phyloP scores from a whole-genome alignment of 2,329 filamentous ascomycete species.

The Tothia fuscella region DNA sequence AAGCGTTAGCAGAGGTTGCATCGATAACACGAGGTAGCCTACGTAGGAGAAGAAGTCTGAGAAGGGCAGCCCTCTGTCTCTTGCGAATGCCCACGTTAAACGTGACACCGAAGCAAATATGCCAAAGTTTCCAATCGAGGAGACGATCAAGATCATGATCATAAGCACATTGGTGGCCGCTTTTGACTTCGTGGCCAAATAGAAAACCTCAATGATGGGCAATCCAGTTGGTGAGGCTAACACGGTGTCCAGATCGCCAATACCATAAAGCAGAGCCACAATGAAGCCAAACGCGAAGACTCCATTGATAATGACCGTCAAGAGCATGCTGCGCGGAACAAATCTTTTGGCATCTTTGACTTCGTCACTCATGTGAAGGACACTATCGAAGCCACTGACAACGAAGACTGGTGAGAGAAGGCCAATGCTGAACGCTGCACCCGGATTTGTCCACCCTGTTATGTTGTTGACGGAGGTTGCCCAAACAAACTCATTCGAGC shows the following conservation, averaged over 20 bases:
- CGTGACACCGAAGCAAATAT: conserved; percentile 36
- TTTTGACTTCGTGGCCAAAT: conserved; percentile 29
- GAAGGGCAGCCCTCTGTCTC: conserved; percentile 34
- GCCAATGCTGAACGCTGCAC: conserved; percentile 27
- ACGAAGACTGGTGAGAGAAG: conserved; percentile 24
- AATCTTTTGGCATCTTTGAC: conserved; percentile 21
- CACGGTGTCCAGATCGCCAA: conserved; percentile 13
- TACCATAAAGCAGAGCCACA: conserved; percentile 15
- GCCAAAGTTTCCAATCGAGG: conserved; percentile 29
- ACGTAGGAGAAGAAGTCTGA: conserved; percentile 22
- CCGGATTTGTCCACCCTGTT: conserved; percentile 23
- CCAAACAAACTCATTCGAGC: conserved; percentile 23
- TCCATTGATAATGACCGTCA: conserved; percentile 25
- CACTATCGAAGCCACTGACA: conserved; percentile 29
- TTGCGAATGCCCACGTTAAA: conserved; percentile 38
- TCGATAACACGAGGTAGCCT: conserved; percentile 12
- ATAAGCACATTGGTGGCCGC: conserved; percentile 30
- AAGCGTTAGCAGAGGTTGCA: conserved; percentile 7
- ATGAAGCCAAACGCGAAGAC: conserved; percentile 17
- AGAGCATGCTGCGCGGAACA: conserved; percentile 30
- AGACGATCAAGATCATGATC: conserved; percentile 25
- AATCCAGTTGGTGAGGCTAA: conserved; percentile 18
- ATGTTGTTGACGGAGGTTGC: conserved; percentile 17
- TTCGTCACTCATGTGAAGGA: conserved; percentile 33
- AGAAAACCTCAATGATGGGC: conserved; percentile 33